Conservation (phyloP, 495 filamentous ascomycete genomes). For the Neurospora pannonica region DNA sequence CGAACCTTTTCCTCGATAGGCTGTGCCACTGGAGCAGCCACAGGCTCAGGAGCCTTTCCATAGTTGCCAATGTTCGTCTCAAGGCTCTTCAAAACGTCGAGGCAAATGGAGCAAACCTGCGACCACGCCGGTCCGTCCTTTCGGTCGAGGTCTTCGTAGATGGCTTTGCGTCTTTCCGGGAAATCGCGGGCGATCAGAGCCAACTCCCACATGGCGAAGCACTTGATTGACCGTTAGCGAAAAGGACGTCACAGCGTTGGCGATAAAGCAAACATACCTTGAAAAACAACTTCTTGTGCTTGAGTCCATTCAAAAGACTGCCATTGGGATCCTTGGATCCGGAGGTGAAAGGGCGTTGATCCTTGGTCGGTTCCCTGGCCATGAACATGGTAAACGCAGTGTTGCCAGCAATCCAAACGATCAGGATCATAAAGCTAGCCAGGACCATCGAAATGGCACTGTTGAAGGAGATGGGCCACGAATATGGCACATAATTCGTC, state of each 20-base stretch:
- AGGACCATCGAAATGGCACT: conserved; percentile 51
- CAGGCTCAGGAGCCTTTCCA: conserved; percentile 38
- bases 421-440: conserved; percentile 55
- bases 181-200: conserved; percentile 65
- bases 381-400: conserved; percentile 69
- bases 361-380: conserved; percentile 70
- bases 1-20: conserved; percentile 18
- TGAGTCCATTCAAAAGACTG: conserved; percentile 75
- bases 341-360: conserved; percentile 68
- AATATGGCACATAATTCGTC: conserved; percentile 49
- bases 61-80: conserved; percentile 52
- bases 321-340: conserved; percentile 88
- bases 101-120: conserved; percentile 59
- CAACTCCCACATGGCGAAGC: conserved; percentile 89
- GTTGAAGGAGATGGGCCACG: conserved; percentile 47
- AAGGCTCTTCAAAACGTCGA: conserved; percentile 56
- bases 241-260: no score
- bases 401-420: conserved; percentile 68
- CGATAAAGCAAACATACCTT: conserved; percentile 33
- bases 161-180: conserved; percentile 61
- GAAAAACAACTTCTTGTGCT: conserved; percentile 57
- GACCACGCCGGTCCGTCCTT: conserved; percentile 69
- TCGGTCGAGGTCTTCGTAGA: conserved; percentile 86
- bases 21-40: conserved; percentile 17
- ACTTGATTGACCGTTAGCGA: conserved; percentile 30